Evolutionary conservation across 1,284 basidiomycete genomes (phyloP).

Genomic region (Dichomitus squalens): DNA sequence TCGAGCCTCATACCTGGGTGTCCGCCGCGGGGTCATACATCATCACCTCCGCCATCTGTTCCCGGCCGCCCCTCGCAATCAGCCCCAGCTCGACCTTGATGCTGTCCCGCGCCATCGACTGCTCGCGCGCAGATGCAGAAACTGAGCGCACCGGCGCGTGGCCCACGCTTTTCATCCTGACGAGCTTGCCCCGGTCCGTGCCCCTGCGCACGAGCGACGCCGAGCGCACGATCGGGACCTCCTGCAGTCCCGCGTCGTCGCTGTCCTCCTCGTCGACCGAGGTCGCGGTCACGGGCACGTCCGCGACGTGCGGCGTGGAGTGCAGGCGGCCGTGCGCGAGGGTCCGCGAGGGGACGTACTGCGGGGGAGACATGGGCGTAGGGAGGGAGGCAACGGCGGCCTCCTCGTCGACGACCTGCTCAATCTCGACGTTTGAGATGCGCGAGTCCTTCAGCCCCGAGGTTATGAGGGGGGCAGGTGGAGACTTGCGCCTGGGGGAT

Average conservation of each 20-base stretch:
- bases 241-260: neutral
- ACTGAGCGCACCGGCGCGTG: slow-evolving; percentile 25
- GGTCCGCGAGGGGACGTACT: neutral
- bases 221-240: slow-evolving; percentile 1
- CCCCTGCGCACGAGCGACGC: slow-evolving; percentile 7
- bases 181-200: slow-evolving; percentile 9
- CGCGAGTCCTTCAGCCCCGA: slow-evolving; percentile 6
- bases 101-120: slow-evolving; percentile 25
- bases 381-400: slow-evolving; percentile 5
- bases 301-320: slow-evolving; percentile 1
- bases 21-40: neutral
- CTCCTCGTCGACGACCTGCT: slow-evolving; percentile 9
- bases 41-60: neutral
- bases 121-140: slow-evolving; percentile 21
- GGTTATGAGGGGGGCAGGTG: slow-evolving; percentile 11
- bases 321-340: neutral
- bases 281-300: slow-evolving; percentile 4
- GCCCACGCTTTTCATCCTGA: slow-evolving; percentile 29
- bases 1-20: neutral
- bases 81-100: slow-evolving; percentile 25
- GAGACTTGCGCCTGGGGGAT: slow-evolving; percentile 15
- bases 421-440: slow-evolving; percentile 6
- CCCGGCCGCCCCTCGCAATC: slow-evolving; percentile 6
- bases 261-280: neutral
- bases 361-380: slow-evolving; percentile 10